These are phyloP conservation scores for Heimioporus sp. DNA, from an alignment of 768 basidiomycete genomes.

Conservation along the genomic window DNA sequence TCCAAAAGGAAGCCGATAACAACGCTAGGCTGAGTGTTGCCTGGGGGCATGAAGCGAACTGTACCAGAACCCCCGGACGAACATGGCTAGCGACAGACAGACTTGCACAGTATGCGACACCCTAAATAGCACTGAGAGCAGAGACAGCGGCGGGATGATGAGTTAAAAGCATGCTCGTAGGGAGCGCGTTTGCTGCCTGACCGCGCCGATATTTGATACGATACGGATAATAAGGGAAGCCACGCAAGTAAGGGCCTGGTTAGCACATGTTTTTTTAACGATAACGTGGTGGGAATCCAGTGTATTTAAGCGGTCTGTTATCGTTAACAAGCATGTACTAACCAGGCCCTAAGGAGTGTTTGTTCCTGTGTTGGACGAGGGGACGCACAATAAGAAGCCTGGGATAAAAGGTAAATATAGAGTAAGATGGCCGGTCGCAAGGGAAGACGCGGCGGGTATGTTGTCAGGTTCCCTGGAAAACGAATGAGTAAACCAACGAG, in stretches of 20 bases:
- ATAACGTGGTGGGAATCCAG: no score
- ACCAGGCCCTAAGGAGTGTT: no score
- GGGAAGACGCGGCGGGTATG: no score
- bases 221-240: constrained; percentile 81
- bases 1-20: constrained; percentile 98
- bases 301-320: no score
- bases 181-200: constrained; percentile 89
- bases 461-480: no score
- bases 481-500: no score
- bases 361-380: constrained; percentile 72
- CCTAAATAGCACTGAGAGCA: constrained; percentile 69
- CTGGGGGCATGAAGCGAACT: constrained; percentile 86
- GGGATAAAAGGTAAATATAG: constrained; percentile 73
- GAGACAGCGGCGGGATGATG: constrained; percentile 32
- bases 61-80: constrained; percentile 97
- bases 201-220: constrained; percentile 74
- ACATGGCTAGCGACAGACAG: constrained; percentile 89
- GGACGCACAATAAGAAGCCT: constrained; percentile 59
- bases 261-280: no score
- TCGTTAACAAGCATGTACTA: no score
- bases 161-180: constrained; percentile 49
- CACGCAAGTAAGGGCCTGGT: constrained; percentile 63
- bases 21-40: constrained; percentile 63
- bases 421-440: no score
- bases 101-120: constrained; percentile 57